phyloP scores from a whole-genome alignment of 2,329 filamentous ascomycete species.

The Colletotrichum phormii region DNA sequence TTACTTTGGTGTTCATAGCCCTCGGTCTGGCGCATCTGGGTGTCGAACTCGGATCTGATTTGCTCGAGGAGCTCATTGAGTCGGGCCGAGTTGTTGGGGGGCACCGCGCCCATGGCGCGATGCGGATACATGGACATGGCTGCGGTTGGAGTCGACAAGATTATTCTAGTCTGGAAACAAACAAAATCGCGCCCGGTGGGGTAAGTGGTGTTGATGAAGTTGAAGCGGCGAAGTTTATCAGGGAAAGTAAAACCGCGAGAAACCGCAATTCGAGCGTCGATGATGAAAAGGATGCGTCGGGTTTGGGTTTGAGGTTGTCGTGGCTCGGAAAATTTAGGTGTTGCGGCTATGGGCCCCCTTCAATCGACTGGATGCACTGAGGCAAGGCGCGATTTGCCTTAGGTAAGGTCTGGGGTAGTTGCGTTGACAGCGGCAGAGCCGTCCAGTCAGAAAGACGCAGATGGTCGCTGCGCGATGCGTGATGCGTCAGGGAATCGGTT shows the following conservation, averaged over 20 bases:
- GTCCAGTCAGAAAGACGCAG: slow-evolving; percentile 29
- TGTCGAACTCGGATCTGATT: slow-evolving; percentile 91
- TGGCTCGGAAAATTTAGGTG: slow-evolving; percentile 29
- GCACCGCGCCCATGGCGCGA: slow-evolving; percentile 82
- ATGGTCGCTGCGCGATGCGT: slow-evolving; percentile 19
- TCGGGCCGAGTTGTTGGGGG: slow-evolving; percentile 70
- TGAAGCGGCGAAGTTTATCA: neutral
- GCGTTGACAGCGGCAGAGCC: slow-evolving; percentile 27
- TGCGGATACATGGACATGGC: slow-evolving; percentile 88
- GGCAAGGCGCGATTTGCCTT: slow-evolving; percentile 28
- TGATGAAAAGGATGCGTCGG: neutral
- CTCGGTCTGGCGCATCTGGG: slow-evolving; percentile 81
- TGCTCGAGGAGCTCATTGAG: slow-evolving; percentile 93
- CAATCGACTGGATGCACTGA: slow-evolving; percentile 15
- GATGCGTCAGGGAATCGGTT: neutral
- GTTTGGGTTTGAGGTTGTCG: neutral
- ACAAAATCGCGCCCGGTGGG: neutral
- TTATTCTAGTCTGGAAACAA: neutral
- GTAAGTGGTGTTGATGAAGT: neutral
- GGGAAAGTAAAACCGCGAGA: neutral
- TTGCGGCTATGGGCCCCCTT: slow-evolving; percentile 31
- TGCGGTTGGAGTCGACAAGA: neutral
- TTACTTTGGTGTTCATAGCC: slow-evolving; percentile 95
- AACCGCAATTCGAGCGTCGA: neutral
- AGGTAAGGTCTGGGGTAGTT: slow-evolving; percentile 23